These are phyloP conservation scores for Phytophthora quininea DNA, from an alignment of 352 stramenopile species.

Conservation along the genomic window DNA sequence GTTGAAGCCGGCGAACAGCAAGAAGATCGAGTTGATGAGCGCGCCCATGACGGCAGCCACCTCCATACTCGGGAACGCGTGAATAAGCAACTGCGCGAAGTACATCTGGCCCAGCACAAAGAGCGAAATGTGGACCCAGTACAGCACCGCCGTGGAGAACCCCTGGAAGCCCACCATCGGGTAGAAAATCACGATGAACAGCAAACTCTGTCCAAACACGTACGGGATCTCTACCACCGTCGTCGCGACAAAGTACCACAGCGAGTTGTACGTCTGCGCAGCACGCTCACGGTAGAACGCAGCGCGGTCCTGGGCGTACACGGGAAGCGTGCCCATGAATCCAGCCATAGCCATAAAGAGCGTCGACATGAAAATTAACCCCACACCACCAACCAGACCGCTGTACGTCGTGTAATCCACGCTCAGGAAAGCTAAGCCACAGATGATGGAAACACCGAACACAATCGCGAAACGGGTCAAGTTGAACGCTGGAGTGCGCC, in stretches of 20 bases:
- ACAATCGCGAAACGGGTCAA: slow-evolving; percentile 18
- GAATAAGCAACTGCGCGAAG: slow-evolving; percentile 27
- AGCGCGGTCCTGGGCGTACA: slow-evolving; percentile 46
- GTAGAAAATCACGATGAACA: not conserved
- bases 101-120: slow-evolving; percentile 31
- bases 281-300: not conserved
- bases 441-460: slow-evolving; percentile 10
- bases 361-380: slow-evolving; percentile 70
- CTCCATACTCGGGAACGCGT: slow-evolving; percentile 24
- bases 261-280: not conserved
- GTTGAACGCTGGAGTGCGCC: slow-evolving; percentile 68
- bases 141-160: slow-evolving; percentile 15
- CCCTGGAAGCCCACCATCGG: not conserved
- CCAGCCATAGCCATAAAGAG: slow-evolving; percentile 69
- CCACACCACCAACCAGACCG: slow-evolving; percentile 2
- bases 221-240: not conserved
- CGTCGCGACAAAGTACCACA: not conserved
- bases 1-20: not conserved
- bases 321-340: slow-evolving; percentile 48
- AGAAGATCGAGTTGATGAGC: not conserved
- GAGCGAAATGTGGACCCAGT: slow-evolving; percentile 34
- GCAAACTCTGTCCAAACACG: not conserved
- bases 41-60: slow-evolving; percentile 9
- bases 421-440: slow-evolving; percentile 5
- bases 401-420: slow-evolving; percentile 18